Evolutionary conservation across 2,329 filamentous ascomycete species (phyloP).

Genomic region (Incumbomyces delicatus): DNA sequence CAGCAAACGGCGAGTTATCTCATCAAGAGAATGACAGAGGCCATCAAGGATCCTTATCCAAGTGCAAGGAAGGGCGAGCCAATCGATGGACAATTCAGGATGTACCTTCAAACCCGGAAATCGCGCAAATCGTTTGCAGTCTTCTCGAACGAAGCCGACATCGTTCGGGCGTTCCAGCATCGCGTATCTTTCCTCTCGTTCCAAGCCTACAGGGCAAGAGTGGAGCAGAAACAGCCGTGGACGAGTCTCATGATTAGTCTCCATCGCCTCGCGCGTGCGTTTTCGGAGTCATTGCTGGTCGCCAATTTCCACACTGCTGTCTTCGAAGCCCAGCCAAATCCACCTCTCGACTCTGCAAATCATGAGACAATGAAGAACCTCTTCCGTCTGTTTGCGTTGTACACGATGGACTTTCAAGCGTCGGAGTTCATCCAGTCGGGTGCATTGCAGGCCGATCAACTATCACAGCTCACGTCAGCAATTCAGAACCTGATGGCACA

Average conservation of each 20-base stretch:
- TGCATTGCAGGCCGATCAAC: constrained; percentile 32
- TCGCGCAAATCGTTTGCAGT: constrained; percentile 22
- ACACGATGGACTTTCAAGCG: constrained; percentile 37
- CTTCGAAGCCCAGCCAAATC: constrained; percentile 12
- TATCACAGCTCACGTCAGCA: constrained; percentile 31
- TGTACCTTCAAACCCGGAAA: constrained; percentile 23
- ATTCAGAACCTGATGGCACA: constrained; percentile 40
- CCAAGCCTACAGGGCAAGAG: constrained; percentile 33
- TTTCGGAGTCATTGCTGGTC: constrained; percentile 42
- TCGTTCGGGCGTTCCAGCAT: constrained; percentile 38
- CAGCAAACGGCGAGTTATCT: constrained; percentile 43
- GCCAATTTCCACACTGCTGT: constrained; percentile 37
- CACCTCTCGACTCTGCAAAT: constrained; percentile 23
- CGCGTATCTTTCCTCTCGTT: constrained; percentile 33
- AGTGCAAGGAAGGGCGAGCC: constrained; percentile 26
- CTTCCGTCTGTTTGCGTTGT: constrained; percentile 40
- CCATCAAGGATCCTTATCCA: constrained; percentile 25
- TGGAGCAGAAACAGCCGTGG: constrained; percentile 39
- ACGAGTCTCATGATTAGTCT: constrained; percentile 32
- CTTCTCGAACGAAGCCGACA: constrained; percentile 27
- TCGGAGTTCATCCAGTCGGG: constrained; percentile 37
- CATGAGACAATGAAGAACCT: constrained; percentile 30
- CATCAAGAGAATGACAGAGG: constrained; percentile 43
- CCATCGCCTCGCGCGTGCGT: constrained; percentile 29
- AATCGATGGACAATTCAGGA: constrained; percentile 33